Evolutionary conservation across 352 stramenopile genomes (phyloP), one percentile per base, ranked within the genome.

Genomic region (Peronosclerospora sorghi): DNA sequence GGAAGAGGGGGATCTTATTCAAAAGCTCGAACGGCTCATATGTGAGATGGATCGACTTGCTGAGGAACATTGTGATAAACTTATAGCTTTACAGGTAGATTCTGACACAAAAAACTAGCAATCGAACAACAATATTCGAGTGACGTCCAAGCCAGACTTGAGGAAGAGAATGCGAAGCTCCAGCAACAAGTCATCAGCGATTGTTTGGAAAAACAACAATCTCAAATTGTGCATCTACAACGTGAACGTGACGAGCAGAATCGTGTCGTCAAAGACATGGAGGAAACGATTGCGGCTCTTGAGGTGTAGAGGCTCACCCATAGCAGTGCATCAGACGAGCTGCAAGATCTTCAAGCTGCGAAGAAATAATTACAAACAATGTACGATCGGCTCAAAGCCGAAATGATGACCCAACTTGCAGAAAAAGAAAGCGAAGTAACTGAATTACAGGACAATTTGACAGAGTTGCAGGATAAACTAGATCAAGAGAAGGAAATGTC

Each of bases 381-480:
- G 8, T 32, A 78, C 14, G 63, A 77, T 35, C 57, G 71, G 37
- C 51, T 69, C 12, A 65, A 69, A 45, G 59, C 48, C 8, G 45
- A 81, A 26, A 32, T 48, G 9, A 41, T 35, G 24, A 36, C 29
- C 4, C 51, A 61, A 41, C 34, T 70, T 23, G 45, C 59, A 17
- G 56, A 65, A 29, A 77, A 68, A 38, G 51, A 65, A 9, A 55
- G 38, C 1, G 39, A 51, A 32, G 35, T 70, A 20, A 28, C 19
- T 2, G 62, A 72, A 6, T 49, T 83, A 17, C 53, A 76, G 45
- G 60, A 79, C n/a, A 59, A 79, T n/a, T 51, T 76, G 9, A 47
- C 53, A 14, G 68, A 83, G 29, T 47, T 88, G 9, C 70, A 84
- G 41, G 62, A 57, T n/a, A 69, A 78, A 32, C 36, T 87, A 24